These are phyloP conservation scores for Ophiostoma quercus DNA, from an alignment of 2,329 filamentous ascomycete species.

Conservation along the genomic window DNA sequence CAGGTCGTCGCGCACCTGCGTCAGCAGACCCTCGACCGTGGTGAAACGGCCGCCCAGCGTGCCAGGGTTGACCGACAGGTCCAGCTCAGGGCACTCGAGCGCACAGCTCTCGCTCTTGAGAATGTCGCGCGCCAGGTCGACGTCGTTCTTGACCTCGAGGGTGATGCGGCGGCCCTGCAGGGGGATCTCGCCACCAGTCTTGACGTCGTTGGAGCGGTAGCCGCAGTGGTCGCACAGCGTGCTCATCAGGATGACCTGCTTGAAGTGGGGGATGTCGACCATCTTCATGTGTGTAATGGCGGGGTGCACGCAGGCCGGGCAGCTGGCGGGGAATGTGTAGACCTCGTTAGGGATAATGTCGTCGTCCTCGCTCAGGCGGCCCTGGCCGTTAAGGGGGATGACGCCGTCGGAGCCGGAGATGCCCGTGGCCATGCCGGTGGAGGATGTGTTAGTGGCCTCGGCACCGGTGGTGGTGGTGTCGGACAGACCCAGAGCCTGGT, in stretches of 20 bases:
- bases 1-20: constrained; percentile 86
- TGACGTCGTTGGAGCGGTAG: constrained; percentile 94
- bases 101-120: constrained; percentile 93
- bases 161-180: constrained; percentile 79
- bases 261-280: constrained; percentile 96
- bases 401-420: constrained; percentile 42
- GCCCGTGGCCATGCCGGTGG: constrained; percentile 31
- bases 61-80: constrained; percentile 82
- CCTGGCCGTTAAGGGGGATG: constrained; percentile 44
- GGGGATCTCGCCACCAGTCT: constrained; percentile 90
- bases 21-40: constrained; percentile 88
- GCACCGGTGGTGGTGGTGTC: constrained; percentile 46
- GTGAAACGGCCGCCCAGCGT: constrained; percentile 95
- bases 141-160: constrained; percentile 60
- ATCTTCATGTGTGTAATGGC: constrained; percentile 98
- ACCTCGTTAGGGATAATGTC: constrained; percentile 91
- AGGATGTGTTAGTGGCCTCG: constrained; percentile 29
- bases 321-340: constrained; percentile 86
- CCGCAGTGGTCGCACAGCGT: constrained; percentile 89
- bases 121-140: constrained; percentile 85
- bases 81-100: constrained; percentile 79
- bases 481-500: constrained; percentile 73
- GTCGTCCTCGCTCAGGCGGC: constrained; percentile 49
- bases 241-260: constrained; percentile 93
- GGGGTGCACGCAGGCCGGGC: constrained; percentile 79